Evolutionary conservation across 73 alveolate genomes (phyloP), one percentile per base, ranked within the genome.

Genomic region (Paramecium pentaurelia): DNA sequence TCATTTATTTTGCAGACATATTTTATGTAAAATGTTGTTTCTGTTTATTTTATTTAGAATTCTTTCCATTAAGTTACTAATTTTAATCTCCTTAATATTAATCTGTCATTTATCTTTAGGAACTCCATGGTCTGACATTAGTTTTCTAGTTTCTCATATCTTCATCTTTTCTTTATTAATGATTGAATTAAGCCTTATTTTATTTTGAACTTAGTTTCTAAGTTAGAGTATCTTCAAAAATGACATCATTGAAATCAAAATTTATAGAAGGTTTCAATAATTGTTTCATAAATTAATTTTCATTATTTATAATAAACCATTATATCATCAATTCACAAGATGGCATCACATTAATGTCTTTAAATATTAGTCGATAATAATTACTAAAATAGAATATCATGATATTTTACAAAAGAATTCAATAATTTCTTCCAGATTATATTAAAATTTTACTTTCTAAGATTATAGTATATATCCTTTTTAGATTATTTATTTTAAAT

Each of bases 231-330:
- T 64, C 84, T 64, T 64, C 84, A 28, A 64, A 32, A 8, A 32
- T 7, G 27, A n/a, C 84, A 28, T 64, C 84, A 1, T 28, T 28
- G 84, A 64, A 64, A 64, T 64, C 47, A n/a, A 64, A 32, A 64
- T 64, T 64, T 8, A 64, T 22, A 28, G 84, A 28, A 34, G 45
- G 84, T 14, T 64, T 64, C 47, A 28, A 64, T 64, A 64, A 64
- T 64, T 64, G 84, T 64, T 64, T 28, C 87, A 73, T 73, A 8
- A 28, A 32, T 68, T 32, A 32, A 68, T 73, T 37, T 37, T 73
- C 58, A 73, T 38, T 27, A 45, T 44, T 80, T 80, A 80, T 80
- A 80, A 80, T 80, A 80, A 80, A 80, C 91, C 12, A 80, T 80
- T 20, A 80, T 27, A 80, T 80, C 91, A 80, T 80, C 91, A 20